phyloP scores from a whole-genome alignment of 345 rosid species.

The Hibiscus tridactylites region DNA sequence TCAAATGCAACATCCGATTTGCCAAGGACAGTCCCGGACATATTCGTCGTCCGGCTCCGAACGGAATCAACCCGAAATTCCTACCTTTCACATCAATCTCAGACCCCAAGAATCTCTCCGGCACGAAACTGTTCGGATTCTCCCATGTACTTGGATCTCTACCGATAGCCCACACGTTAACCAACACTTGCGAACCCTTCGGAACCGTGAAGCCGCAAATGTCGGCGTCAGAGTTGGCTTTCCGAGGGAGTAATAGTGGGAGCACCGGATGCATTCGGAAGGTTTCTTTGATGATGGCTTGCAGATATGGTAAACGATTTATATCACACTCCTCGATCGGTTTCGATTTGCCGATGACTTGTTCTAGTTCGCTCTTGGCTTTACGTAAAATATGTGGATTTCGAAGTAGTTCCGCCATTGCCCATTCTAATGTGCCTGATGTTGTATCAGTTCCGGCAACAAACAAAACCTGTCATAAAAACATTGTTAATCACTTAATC shows the following conservation, averaged over 20 bases:
- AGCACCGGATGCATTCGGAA: constrained; percentile 37
- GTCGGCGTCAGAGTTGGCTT: constrained; percentile 24
- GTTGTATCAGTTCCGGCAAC: constrained; percentile 45
- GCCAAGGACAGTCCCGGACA: constrained; percentile 43
- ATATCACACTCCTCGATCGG: constrained; percentile 29
- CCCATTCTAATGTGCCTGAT: constrained; percentile 49
- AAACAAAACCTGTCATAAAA: constrained; percentile 28
- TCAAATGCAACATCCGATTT: constrained; percentile 26
- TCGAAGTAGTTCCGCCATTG: constrained; percentile 41
- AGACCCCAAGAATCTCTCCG: constrained; percentile 40
- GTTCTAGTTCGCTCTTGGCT: constrained; percentile 29
- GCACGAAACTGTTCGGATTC: constrained; percentile 23
- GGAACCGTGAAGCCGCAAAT: constrained; percentile 30
- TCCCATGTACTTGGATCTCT: constrained; percentile 37
- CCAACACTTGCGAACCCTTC: constrained; percentile 32
- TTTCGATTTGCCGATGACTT: constrained; percentile 23
- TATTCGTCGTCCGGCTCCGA: constrained; percentile 39
- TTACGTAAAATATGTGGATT: constrained; percentile 21
- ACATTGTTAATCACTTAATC: not conserved
- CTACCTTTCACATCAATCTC: constrained; percentile 28
- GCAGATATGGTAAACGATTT: constrained; percentile 27
- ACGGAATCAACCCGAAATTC: constrained; percentile 33
- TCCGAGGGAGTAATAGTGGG: constrained; percentile 37
- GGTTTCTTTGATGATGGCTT: constrained; percentile 43
- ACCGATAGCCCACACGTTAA: constrained; percentile 49